Conservation (phyloP, 495 filamentous ascomycete species). For the Trichoderma virens region DNA sequence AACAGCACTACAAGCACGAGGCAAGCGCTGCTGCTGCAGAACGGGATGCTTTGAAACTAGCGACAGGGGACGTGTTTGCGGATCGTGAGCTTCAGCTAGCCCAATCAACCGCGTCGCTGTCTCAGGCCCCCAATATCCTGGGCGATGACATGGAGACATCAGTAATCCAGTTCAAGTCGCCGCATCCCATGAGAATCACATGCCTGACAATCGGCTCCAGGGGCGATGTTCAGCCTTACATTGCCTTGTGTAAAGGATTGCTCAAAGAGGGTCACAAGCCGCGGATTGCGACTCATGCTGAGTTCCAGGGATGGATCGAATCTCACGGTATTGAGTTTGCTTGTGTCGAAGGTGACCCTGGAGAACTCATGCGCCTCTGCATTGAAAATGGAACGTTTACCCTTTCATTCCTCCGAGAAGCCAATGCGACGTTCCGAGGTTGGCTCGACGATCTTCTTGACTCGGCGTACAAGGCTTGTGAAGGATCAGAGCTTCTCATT, state of each 20-base stretch:
- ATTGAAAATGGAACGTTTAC: constrained; percentile 98
- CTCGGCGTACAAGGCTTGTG: constrained; percentile 79
- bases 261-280: constrained; percentile 79
- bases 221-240: constrained; percentile 96
- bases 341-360: constrained; percentile 82
- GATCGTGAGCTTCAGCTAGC: constrained; percentile 49
- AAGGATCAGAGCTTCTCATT: constrained; percentile 83
- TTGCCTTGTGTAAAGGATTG: constrained; percentile 87
- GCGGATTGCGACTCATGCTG: constrained; percentile 83
- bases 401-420: constrained; percentile 79
- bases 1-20: constrained; percentile 59
- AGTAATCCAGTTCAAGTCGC: constrained; percentile 90
- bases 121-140: constrained; percentile 60
- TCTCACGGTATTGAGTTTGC: constrained; percentile 89
- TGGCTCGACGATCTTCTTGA: constrained; percentile 86
- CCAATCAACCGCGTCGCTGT: constrained; percentile 40
- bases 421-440: constrained; percentile 78
- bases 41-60: constrained; percentile 72
- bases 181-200: constrained; percentile 73
- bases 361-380: constrained; percentile 90
- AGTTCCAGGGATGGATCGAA: constrained; percentile 84
- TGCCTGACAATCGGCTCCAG: constrained; percentile 94
- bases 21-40: constrained; percentile 76
- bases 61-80: constrained; percentile 51
- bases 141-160: constrained; percentile 92